These are phyloP conservation scores for Nicotiana sylvestris DNA, from an alignment of 257 asterid genomes.

Conservation along the genomic window DNA sequence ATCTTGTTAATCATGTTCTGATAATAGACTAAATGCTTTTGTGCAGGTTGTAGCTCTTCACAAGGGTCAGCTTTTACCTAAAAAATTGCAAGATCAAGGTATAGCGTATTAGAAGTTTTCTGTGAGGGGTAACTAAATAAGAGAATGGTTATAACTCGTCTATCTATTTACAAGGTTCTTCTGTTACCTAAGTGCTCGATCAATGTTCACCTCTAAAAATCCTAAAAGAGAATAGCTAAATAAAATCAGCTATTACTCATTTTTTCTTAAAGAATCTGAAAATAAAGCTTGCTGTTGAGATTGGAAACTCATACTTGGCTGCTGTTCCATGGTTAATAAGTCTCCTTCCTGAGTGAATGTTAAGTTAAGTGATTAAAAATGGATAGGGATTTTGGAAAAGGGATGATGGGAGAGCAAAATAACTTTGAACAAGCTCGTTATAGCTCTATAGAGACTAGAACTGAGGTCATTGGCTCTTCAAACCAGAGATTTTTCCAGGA, in stretches of 20 bases:
- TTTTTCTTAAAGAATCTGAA: background rate
- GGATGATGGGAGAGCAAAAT: constrained; percentile 39
- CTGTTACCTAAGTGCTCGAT: background rate
- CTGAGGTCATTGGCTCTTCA: constrained; percentile 48
- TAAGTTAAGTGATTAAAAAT: constrained; percentile 17
- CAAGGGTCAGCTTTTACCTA: background rate
- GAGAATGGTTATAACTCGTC: background rate
- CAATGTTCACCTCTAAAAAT: background rate
- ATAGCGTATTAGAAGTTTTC: background rate
- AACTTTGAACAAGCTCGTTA: constrained; percentile 42
- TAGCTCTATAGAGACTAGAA: constrained; percentile 44
- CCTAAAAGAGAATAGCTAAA: background rate
- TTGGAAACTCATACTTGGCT: background rate
- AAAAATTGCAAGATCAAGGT: background rate
- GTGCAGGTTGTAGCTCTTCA: constrained; percentile 3
- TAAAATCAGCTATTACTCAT: background rate
- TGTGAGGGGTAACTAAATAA: background rate
- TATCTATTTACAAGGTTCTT: background rate
- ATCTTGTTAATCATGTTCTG: background rate
- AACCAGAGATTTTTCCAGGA: constrained; percentile 51
- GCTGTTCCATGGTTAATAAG: background rate
- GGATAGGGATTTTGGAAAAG: constrained; percentile 52
- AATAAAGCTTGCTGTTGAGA: background rate
- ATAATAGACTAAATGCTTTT: background rate
- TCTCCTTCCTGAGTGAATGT: background rate